A percentile compares a stretch with the other conserved stretches of the same genome.
These are phyloP conservation scores for Malassezia caprae DNA, from an alignment of 1,284 basidiomycete species.

Conservation along the genomic window DNA sequence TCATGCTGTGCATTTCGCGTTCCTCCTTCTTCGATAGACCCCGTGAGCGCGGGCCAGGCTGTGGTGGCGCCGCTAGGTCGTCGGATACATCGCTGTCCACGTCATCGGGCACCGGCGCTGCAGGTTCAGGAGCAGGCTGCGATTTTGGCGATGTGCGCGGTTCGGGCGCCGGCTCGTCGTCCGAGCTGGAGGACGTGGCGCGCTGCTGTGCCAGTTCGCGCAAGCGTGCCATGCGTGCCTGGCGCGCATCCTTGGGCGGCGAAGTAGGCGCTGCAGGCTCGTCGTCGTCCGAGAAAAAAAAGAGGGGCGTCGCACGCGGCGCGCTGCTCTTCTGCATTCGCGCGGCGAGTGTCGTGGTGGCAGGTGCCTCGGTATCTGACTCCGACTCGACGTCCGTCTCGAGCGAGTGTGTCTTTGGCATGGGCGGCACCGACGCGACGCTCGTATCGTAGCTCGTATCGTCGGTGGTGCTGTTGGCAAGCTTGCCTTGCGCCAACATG, in stretches of 20 bases:
- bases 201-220: slow-evolving; percentile 13
- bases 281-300: slow-evolving; percentile 1
- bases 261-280: background rate
- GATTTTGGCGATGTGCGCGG: background rate
- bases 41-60: slow-evolving; percentile 6
- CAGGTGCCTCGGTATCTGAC: background rate
- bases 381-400: slow-evolving; percentile 15
- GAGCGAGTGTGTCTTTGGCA: background rate
- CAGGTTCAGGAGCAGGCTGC: background rate
- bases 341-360: background rate
- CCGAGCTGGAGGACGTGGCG: background rate
- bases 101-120: background rate
- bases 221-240: slow-evolving; percentile 8
- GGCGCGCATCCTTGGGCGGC: slow-evolving; percentile 1
- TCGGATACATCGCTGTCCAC: background rate
- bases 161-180: background rate
- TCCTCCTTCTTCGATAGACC: slow-evolving; percentile 35
- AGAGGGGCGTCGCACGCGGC: background rate
- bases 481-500: background rate
- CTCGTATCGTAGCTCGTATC: slow-evolving; percentile 19
- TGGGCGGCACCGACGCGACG: slow-evolving; percentile 1
- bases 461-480: background rate
- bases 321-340: background rate
- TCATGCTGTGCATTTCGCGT: slow-evolving; percentile 34
- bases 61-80: background rate